A percentile compares a stretch with the other conserved stretches of the same genome.
Evolutionary conservation across 257 asterid species (phyloP).

Genomic region (Anisodus acutangulus): DNA sequence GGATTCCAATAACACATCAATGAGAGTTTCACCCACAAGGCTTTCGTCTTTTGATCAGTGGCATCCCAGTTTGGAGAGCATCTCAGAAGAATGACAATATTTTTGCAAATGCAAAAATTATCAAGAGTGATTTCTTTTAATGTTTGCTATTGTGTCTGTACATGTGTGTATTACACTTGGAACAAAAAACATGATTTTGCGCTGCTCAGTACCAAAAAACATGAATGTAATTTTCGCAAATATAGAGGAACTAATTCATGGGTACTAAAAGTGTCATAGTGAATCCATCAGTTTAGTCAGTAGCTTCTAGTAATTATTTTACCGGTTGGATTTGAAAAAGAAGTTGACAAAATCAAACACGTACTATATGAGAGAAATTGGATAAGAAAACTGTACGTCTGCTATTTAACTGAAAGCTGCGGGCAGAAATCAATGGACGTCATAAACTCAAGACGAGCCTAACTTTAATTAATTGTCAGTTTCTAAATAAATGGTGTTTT

Average conservation of each 20-base stretch:
- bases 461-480: constrained; percentile 7
- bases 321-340: neutral
- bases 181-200: too few relatives aligned
- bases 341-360: neutral
- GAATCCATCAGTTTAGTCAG: too few relatives aligned
- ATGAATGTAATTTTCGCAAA: too few relatives aligned
- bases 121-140: too few relatives aligned
- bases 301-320: too few relatives aligned
- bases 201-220: too few relatives aligned
- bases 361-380: neutral
- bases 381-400: neutral
- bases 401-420: neutral
- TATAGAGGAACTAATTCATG: too few relatives aligned
- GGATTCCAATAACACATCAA: neutral
- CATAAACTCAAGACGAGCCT: neutral
- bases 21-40: constrained; percentile 28
- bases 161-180: too few relatives aligned
- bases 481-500: too few relatives aligned
- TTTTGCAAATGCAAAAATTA: neutral
- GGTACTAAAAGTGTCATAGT: too few relatives aligned
- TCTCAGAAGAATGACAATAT: constrained; percentile 35
- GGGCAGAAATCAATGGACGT: neutral
- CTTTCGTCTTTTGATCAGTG: constrained; percentile 36
- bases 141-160: too few relatives aligned
- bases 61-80: constrained; percentile 41